Percentiles rank a stretch among this genome's conserved stretches.
Evolutionary conservation across 805 yeast genomes (phyloP).

Genomic region (Lipomyces yamadae): DNA sequence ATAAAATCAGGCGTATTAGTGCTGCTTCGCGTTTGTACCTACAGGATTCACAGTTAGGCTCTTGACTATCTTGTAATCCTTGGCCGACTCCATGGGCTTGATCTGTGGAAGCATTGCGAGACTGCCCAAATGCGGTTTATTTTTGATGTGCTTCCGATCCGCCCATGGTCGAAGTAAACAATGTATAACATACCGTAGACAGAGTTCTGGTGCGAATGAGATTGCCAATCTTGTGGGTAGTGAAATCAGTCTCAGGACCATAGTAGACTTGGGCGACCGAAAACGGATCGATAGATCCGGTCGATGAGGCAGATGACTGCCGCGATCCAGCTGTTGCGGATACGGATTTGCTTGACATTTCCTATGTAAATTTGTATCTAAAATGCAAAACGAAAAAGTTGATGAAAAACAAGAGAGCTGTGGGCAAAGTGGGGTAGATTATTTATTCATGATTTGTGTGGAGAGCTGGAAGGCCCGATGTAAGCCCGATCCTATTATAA

Average conservation of each 20-base stretch:
- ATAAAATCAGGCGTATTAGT: constrained; percentile 5
- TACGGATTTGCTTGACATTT: neutral
- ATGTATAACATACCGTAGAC: constrained; percentile 25
- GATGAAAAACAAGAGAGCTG: neutral
- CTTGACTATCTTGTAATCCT: neutral
- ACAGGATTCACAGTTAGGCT: neutral
- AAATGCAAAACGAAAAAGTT: neutral
- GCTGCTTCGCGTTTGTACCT: constrained; percentile 1
- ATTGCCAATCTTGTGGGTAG: constrained; percentile 53
- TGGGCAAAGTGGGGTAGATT: too few species aligned
- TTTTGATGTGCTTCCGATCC: neutral
- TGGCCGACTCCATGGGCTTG: neutral
- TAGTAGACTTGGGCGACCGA: constrained; percentile 73
- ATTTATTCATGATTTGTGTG: too few species aligned
- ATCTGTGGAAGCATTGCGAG: neutral
- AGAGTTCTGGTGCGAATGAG: constrained; percentile 48
- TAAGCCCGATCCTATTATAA: too few species aligned
- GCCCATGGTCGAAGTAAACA: neutral
- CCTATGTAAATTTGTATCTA: neutral
- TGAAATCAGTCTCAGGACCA: constrained; percentile 52
- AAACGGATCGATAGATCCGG: constrained; percentile 59
- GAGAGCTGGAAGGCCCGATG: too few species aligned
- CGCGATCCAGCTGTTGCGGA: constrained; percentile 10
- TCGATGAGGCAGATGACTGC: constrained; percentile 25
- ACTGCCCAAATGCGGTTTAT: too few species aligned